Evolutionary conservation across 2,329 filamentous ascomycete genomes (phyloP), one percentile per base, ranked within the genome.

Genomic region (Xenoacremonium recifei): DNA sequence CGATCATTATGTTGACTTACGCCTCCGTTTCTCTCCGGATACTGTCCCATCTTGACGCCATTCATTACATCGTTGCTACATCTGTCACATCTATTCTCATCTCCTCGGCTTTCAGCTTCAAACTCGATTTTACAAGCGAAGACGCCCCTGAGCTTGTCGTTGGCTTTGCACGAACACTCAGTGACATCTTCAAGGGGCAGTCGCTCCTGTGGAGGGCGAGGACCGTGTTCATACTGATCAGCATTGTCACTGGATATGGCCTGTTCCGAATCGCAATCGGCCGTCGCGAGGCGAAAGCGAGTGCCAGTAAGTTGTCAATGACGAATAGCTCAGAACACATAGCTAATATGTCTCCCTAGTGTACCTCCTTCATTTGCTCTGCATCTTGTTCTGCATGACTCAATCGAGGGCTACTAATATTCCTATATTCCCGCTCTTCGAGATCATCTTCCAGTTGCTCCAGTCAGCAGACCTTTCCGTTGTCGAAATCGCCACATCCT

Each of bases 351-450:
- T 35, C n/a, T 6, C 2, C 21, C 11, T 40, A 67, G 64, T 50
- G 17, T 58, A 69, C n/a, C 69, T 74, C 3, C 63, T 87, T 17
- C 86, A 92, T 57, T 76, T 89, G 50, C 68, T 93, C 20, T 77
- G 89, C 44, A 85, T 83, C 4, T 71, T 97, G 7, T 81, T 97
- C 46, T 77, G 95, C 21, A 76, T 95, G 48, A 96, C 89, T 1
- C 92, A 99, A 66, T 91, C 89, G 17, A 82, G 89, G 47, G 80
- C 84, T 6, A 83, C 87, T 32, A 96, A 96, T 57, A 82, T 95
- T 27, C 92, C 92, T 0, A 73, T 97, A 7, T 87, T 95, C 59
- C 71, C 95, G 16, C 64, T 96, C 36, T 87, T 90, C 61, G 77
- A 83, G 35, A 53, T 84, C 4, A 70, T 83, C 43, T 73, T 76